Percentiles rank a stretch among this genome's conserved stretches.
Conservation (phyloP, 768 basidiomycete species). For the Pulveroboletus ravenelii region DNA sequence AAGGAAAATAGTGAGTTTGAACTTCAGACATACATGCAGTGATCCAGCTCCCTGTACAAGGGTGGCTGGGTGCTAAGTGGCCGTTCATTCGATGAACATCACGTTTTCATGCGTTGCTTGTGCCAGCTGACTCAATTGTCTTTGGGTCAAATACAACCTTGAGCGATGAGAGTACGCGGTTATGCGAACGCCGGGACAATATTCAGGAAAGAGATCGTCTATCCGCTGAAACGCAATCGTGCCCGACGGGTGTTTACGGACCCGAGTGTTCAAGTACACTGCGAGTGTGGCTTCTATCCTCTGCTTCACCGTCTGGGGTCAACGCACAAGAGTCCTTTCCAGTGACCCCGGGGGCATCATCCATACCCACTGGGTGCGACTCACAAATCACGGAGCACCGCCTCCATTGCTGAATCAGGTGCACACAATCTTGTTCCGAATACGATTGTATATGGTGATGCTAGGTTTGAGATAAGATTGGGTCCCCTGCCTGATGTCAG, state of each 20-base stretch:
- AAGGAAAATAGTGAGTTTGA: neutral
- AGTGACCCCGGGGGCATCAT: neutral
- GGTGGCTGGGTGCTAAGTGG: too few relatives aligned
- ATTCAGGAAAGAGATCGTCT: neutral
- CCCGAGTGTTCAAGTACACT: neutral
- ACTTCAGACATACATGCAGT: neutral
- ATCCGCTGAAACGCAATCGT: neutral
- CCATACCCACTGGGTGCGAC: neutral
- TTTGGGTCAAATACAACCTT: neutral
- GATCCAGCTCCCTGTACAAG: neutral
- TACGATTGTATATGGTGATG: neutral
- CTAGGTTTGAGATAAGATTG: constrained; percentile 4
- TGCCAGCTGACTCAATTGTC: too few relatives aligned
- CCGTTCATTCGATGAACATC: neutral
- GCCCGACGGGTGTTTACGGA: too few relatives aligned
- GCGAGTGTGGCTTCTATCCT: neutral
- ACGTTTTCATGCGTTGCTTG: too few relatives aligned
- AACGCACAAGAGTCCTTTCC: neutral
- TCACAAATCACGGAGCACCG: neutral
- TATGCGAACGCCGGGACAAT: neutral
- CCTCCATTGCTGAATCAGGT: neutral
- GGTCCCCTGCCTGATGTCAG: neutral
- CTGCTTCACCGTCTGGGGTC: neutral
- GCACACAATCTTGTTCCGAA: constrained; percentile 2
- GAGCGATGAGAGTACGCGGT: too few relatives aligned